Conservation (phyloP, 1,284 basidiomycete species). For the Lentinus polychrous region DNA sequence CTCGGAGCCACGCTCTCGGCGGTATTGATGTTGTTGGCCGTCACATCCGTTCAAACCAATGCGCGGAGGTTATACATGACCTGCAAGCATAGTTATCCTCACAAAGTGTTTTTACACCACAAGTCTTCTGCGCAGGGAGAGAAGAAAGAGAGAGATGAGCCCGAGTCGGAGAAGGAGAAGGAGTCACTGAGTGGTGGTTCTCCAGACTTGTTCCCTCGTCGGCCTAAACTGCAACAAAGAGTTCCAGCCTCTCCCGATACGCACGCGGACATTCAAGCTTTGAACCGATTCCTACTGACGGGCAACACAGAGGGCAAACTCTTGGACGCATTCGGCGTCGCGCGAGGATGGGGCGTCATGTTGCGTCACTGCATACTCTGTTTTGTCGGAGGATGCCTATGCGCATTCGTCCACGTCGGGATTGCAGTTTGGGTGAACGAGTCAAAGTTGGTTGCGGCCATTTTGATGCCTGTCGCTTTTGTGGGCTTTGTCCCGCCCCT, state of each 20-base stretch:
- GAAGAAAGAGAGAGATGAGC: neutral
- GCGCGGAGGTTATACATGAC: slow-evolving; percentile 6
- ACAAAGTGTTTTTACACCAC: slow-evolving; percentile 1
- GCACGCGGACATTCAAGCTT: neutral
- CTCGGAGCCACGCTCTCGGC: slow-evolving; percentile 4
- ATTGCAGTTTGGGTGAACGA: slow-evolving; percentile 4
- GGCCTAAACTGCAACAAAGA: neutral
- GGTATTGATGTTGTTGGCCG: slow-evolving; percentile 5
- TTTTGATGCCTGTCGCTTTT: slow-evolving; percentile 3
- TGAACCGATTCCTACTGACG: slow-evolving; percentile 1
- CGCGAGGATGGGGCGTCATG: slow-evolving; percentile 5
- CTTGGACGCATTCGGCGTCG: slow-evolving; percentile 6
- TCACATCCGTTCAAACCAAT: neutral
- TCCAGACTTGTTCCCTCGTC: neutral
- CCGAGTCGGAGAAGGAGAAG: neutral
- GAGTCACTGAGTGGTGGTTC: neutral
- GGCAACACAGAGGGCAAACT: slow-evolving; percentile 4
- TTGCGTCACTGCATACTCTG: slow-evolving; percentile 5
- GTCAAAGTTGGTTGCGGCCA: neutral
- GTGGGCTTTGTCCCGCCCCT: slow-evolving; percentile 4
- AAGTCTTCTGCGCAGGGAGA: neutral
- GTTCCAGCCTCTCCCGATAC: neutral
- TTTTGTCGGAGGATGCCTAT: slow-evolving; percentile 4
- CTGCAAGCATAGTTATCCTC: slow-evolving; percentile 3
- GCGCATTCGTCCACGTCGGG: slow-evolving; percentile 4